Evolutionary conservation across 2,329 filamentous ascomycete species (phyloP), one percentile per base, ranked within the genome.

Genomic region (Mycocentrospora acerina): DNA sequence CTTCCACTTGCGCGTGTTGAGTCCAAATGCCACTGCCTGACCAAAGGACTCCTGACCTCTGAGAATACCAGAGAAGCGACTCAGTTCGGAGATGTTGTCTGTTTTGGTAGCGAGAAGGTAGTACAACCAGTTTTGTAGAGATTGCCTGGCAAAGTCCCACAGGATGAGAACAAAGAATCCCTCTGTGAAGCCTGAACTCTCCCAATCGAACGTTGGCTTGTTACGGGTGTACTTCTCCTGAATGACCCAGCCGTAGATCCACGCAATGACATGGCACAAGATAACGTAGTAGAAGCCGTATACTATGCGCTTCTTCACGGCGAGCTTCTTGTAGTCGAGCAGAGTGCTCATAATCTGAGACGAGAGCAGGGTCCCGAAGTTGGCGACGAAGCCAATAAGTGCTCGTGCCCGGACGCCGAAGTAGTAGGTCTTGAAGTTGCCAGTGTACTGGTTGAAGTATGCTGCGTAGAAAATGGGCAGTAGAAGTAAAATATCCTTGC

Each of bases 81-180:
- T 55, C 13, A 77, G 57, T 45, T 81, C 76, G 1, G 75, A 76
- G 40, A 79, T 78, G 33, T 79, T 78, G 35, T 79, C 73, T 0
- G 76, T 79, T 63, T 73, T 79, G 4, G 72, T 77, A 0, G 76
- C 73, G 2, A 80, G 60, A 13, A 80, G 61, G 47, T 79, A 80
- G 45, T 80, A 80, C 1, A 80, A 63, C 74, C 74, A 79, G 37
- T 78, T 80, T 53, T 80, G 76, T 14, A 78, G 53, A 1, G 73
- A 65, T 50, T 80, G 76, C 2, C 74, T 66, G 2, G 75, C 64
- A 46, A 79, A 78, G 54, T 68, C 59, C 75, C 73, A 76, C 0
- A 76, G 62, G 0, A 75, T 56, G 1, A 76, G 44, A 3, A 76
- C 74, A 33, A 76, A 77, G 40, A 75, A 70, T 1, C 72, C 73